Conservation (phyloP, 345 rosid species). For the Passiflora organensis region DNA sequence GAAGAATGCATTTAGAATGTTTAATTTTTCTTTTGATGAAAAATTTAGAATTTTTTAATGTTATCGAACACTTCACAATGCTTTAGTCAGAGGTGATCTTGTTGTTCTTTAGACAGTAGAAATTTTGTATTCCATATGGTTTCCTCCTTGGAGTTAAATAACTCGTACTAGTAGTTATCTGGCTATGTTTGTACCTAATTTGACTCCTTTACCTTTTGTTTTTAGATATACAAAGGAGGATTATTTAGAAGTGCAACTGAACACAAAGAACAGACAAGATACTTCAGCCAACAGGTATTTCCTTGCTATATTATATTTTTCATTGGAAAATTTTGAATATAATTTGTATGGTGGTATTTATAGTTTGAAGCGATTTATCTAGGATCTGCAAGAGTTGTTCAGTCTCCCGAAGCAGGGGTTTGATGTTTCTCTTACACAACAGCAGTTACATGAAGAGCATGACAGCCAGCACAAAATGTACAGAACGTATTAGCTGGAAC, state of each 20-base stretch:
- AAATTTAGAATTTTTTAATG: too few species aligned
- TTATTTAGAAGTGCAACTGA: constrained; percentile 93
- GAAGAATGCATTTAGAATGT: too few species aligned
- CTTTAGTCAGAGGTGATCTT: too few species aligned
- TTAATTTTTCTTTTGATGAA: too few species aligned
- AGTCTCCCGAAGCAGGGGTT: constrained; percentile 88
- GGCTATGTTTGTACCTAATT: too few species aligned
- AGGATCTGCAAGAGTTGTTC: constrained; percentile 90
- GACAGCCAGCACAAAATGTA: constrained; percentile 72
- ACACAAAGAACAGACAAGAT: constrained; percentile 92
- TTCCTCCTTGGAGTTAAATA: too few species aligned
- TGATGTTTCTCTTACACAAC: constrained; percentile 79
- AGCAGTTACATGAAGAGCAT: constrained; percentile 87
- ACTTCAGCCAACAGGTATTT: constrained; percentile 84
- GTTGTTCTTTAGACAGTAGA: too few species aligned
- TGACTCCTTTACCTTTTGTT: constrained; percentile 1
- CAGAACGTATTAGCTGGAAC: constrained; percentile 8
- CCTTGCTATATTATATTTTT: background rate
- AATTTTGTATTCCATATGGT: too few species aligned
- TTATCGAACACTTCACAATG: too few species aligned
- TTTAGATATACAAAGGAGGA: constrained; percentile 88
- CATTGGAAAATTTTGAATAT: constrained; percentile 9
- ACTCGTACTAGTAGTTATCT: too few species aligned
- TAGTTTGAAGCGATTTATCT: constrained; percentile 17
- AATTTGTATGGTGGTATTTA: constrained; percentile 3